A percentile compares a stretch with the other conserved stretches of the same genome.
Evolutionary conservation across 306 rosid species (phyloP).

Genomic region (Cucumis sativus): Cucumber_9930_V3 NC_026661.2:1669501-1670000

Average conservation of each 20-base stretch:
- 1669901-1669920: neutral
- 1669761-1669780: slow-evolving; percentile 40
- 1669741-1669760: slow-evolving; percentile 37
- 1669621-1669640: slow-evolving; percentile 17
- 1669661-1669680: slow-evolving; percentile 36
- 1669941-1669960: neutral
- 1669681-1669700: slow-evolving; percentile 43
- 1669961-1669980: slow-evolving; percentile 45
- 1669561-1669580: neutral
- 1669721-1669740: slow-evolving; percentile 33
- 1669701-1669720: slow-evolving; percentile 32
- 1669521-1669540: neutral
- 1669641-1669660: slow-evolving; percentile 29
- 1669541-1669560: neutral
- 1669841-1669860: slow-evolving; percentile 45
- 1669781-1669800: slow-evolving; percentile 29
- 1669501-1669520: neutral
- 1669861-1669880: slow-evolving; percentile 1
- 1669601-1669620: neutral
- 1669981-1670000: slow-evolving; percentile 28
- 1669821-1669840: slow-evolving; percentile 27
- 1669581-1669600: neutral
- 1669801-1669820: slow-evolving; percentile 26
- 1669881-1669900: neutral
- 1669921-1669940: no score